Evolutionary conservation across 805 yeast genomes (phyloP), one percentile per base, ranked within the genome.

Genomic region (Maudiozyma serrabonitensis): DNA sequence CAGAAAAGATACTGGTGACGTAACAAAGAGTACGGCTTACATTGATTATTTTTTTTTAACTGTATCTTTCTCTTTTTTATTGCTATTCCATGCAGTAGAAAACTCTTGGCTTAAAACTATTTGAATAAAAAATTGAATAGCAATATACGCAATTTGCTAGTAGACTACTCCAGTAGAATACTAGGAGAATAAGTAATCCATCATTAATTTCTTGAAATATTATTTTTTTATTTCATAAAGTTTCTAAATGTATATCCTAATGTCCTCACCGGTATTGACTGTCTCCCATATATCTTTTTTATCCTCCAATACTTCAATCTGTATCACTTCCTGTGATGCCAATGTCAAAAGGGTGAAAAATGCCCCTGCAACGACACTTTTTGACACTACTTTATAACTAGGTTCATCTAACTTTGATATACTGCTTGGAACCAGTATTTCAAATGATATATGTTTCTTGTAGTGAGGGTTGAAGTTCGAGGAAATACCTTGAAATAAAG

Each of bases 331-430:
- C 44, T 55, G 59, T 2, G 65, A 54, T 2, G 67, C 66, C 16
- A 65, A 51, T 37, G 56, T 61, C 18, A 65, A 48, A 19, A 65
- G 26, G 3, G 67, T 59, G 18, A 65, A 47, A 41, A 65, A 65
- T 0, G 67, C 68, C 28, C 58, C 62, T 15, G 67, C 63, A 6
- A 66, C 68, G 11, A 64, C 54, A 28, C 51, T 52, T 44, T 54
- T 61, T 19, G 56, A 54, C 13, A 60, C 52, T 9, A 35, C 21
- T 1, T 21, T 41, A 7, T 28, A 23, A 6, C 25, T 44, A 2
- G 37, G 7, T 12, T 39, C 52, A 13, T 32, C 4, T 12, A 23
- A 44, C 3, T 48, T 46, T 18, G 49, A 47, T n/a, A 55, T 21
- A 6, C 37, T 46, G 26, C 63, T 59, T 15, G 69, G 69, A 7